Evolutionary conservation across 73 alveolate species (phyloP).

Genomic region (Uronychia binucleata): DNA sequence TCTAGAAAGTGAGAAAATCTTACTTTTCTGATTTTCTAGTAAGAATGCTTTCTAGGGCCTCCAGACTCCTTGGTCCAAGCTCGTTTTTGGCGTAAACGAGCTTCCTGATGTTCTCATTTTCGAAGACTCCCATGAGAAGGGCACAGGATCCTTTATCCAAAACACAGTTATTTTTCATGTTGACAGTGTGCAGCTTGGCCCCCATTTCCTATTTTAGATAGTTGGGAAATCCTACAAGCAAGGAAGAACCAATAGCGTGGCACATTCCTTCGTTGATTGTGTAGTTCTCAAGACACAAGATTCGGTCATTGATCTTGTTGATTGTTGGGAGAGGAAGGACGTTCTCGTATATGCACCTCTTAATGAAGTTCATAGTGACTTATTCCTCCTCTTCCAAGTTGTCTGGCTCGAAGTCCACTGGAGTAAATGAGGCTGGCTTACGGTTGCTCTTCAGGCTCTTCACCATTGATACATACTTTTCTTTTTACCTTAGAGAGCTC

Average conservation of each 20-base stretch:
- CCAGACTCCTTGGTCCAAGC: conserved; percentile 20
- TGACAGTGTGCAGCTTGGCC: neutral
- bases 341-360: conserved; percentile 46
- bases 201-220: conserved; percentile 22
- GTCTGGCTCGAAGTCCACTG: neutral
- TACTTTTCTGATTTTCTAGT: conserved; percentile 22
- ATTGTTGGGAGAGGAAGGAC: conserved; percentile 68
- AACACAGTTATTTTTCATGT: conserved; percentile 26
- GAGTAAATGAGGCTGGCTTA: neutral
- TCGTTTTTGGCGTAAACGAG: conserved; percentile 20
- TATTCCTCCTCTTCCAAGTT: neutral
- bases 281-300: conserved; percentile 43
- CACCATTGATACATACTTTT: neutral
- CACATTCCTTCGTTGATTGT: conserved; percentile 58
- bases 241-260: conserved; percentile 46
- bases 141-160: conserved; percentile 14
- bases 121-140: conserved; percentile 19
- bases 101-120: conserved; percentile 12
- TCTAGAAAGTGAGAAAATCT: neutral
- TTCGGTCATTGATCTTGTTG: conserved; percentile 51
- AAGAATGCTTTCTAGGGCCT: conserved; percentile 27
- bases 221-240: neutral
- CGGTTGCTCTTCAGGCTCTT: neutral
- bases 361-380: conserved; percentile 9
- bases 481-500: neutral